Percentiles rank a stretch among this genome's conserved stretches.
phyloP scores from a whole-genome alignment of 2,329 filamentous ascomycete species.

The Cercospora janseana region DNA sequence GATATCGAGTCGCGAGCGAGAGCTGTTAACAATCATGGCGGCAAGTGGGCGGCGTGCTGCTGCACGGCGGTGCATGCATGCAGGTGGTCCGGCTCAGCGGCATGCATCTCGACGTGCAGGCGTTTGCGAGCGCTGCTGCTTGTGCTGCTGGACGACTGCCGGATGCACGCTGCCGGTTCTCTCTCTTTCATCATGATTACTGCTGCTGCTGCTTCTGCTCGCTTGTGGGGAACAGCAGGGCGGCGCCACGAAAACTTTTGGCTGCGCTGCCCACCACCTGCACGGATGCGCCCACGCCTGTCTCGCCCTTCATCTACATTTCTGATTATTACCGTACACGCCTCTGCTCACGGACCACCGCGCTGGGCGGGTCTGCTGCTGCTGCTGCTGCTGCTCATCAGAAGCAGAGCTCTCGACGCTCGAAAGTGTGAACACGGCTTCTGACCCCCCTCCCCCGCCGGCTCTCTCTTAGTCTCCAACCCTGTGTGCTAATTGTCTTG shows the following conservation, averaged over 20 bases:
- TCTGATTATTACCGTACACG: neutral
- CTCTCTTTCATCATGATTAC: too few species aligned
- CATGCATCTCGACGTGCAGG: neutral
- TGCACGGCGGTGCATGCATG: too few species aligned
- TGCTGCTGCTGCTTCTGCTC: too few species aligned
- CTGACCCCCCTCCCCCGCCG: constrained; percentile 10
- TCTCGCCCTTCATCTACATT: too few species aligned
- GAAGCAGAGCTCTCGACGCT: constrained; percentile 6
- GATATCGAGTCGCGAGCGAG: too few species aligned
- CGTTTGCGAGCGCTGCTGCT: neutral
- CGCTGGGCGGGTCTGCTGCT: neutral
- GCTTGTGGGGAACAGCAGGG: neutral
- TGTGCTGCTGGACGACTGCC: too few species aligned
- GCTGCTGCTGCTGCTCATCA: neutral
- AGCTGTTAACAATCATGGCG: too few species aligned
- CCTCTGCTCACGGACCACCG: neutral
- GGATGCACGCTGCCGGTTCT: neutral
- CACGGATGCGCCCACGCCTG: neutral
- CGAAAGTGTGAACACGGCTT: constrained; percentile 7
- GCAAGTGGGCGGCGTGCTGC: too few species aligned
- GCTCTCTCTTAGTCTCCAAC: constrained; percentile 6
- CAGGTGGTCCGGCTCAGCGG: neutral
- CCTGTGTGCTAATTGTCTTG: constrained; percentile 13
- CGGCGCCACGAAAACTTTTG: neutral
- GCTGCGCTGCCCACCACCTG: neutral